Evolutionary conservation across 305 asterid species (phyloP).

Genomic region (Fraxinus floribunda): DNA sequence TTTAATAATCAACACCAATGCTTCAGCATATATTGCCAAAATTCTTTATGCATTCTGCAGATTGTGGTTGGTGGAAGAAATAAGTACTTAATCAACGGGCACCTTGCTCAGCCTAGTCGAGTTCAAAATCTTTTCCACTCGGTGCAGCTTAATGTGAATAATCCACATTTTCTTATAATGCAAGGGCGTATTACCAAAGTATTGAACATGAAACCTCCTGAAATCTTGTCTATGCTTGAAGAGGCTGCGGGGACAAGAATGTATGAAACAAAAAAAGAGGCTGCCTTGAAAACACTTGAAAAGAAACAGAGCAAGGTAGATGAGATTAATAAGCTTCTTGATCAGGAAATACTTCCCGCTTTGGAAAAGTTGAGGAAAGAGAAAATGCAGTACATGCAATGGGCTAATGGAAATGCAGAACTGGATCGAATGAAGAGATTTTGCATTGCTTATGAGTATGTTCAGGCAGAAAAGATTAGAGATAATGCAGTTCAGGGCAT

Average conservation of each 20-base stretch:
- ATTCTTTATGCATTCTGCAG: slow-evolving; percentile 42
- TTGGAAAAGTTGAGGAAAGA: slow-evolving; percentile 88
- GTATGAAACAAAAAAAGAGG: slow-evolving; percentile 97
- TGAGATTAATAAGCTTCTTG: slow-evolving; percentile 97
- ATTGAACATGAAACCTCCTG: slow-evolving; percentile 97
- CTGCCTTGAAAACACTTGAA: slow-evolving; percentile 96
- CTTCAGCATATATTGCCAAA: neutral
- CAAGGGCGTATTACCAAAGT: slow-evolving; percentile 99
- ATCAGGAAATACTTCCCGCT: slow-evolving; percentile 96
- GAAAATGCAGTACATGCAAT: slow-evolving; percentile 96
- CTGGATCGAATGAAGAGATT: slow-evolving; percentile 87
- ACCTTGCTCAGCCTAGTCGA: slow-evolving; percentile 97
- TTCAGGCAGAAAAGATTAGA: slow-evolving; percentile 71
- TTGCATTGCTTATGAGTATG: slow-evolving; percentile 89
- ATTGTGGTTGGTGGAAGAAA: slow-evolving; percentile 99
- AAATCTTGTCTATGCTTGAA: slow-evolving; percentile 95
- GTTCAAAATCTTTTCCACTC: slow-evolving; percentile 99
- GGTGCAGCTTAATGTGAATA: slow-evolving; percentile 94
- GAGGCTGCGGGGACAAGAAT: slow-evolving; percentile 99
- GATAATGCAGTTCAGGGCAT: slow-evolving; percentile 67
- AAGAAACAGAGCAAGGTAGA: slow-evolving; percentile 96
- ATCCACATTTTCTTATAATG: slow-evolving; percentile 98
- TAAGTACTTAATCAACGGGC: slow-evolving; percentile 93
- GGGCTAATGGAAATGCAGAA: slow-evolving; percentile 95
- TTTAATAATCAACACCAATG: neutral